Conservation (phyloP, 2,329 filamentous ascomycete species). For the Pseudocercospora cruenta region DNA sequence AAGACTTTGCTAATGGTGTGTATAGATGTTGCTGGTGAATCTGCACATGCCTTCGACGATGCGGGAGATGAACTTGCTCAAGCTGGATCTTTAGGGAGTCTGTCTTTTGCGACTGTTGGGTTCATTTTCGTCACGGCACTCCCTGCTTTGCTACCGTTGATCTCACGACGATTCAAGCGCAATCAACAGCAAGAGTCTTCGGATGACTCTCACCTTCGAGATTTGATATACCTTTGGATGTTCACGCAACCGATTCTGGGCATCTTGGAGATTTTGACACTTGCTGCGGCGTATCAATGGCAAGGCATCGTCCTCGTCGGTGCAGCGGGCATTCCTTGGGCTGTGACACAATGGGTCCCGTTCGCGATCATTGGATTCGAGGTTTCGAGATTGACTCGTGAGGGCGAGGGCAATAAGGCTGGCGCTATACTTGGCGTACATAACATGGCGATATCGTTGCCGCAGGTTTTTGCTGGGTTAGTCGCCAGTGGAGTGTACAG, state of each 20-base stretch:
- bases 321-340: conserved; percentile 24
- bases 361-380: conserved; percentile 27
- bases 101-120: conserved; percentile 27
- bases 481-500: conserved; percentile 23
- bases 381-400: conserved; percentile 20
- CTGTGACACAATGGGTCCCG: conserved; percentile 29
- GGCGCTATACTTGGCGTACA: conserved; percentile 28
- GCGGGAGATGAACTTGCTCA: conserved; percentile 24
- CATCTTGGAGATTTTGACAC: conserved; percentile 22
- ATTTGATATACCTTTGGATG: conserved; percentile 26
- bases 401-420: conserved; percentile 16
- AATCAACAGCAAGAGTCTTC: neutral
- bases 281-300: conserved; percentile 25
- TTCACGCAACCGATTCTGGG: conserved; percentile 26
- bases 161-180: conserved; percentile 4
- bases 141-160: conserved; percentile 14
- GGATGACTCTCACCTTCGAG: conserved; percentile 5
- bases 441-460: conserved; percentile 29
- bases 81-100: conserved; percentile 24
- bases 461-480: conserved; percentile 25
- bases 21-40: conserved; percentile 10
- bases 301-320: conserved; percentile 28
- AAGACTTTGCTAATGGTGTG: neutral
- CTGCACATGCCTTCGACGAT: neutral
- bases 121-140: conserved; percentile 25